A percentile compares a stretch with the other conserved stretches of the same genome.
Conservation (phyloP, 768 basidiomycete genomes). For the Pulveroboletus frians region DNA sequence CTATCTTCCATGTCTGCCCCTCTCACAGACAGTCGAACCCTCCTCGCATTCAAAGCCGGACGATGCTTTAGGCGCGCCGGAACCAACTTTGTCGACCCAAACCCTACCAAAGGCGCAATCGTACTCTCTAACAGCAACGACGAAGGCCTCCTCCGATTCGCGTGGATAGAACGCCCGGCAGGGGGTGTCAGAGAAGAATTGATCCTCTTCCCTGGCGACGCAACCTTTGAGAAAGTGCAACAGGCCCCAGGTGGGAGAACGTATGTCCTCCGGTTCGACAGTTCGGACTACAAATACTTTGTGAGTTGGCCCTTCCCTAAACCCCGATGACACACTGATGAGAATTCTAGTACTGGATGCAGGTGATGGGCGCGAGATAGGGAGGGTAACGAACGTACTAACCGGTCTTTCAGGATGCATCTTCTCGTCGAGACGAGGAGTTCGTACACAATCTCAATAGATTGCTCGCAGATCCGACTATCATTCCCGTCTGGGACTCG, state of each 20-base stretch:
- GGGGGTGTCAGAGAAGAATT: constrained; percentile 68
- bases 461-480: constrained; percentile 62
- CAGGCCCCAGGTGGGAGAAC: constrained; percentile 64
- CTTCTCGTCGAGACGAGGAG: constrained; percentile 61
- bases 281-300: constrained; percentile 85
- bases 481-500: constrained; percentile 53
- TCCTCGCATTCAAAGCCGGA: constrained; percentile 62
- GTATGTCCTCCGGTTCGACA: constrained; percentile 88
- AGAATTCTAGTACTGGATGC: constrained; percentile 72
- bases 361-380: constrained; percentile 43
- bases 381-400: not conserved
- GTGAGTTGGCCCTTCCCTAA: constrained; percentile 42
- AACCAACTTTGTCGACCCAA: constrained; percentile 64
- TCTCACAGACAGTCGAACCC: constrained; percentile 28
- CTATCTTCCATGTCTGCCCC: constrained; percentile 15
- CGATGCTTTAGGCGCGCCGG: constrained; percentile 65
- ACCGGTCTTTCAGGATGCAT: constrained; percentile 50
- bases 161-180: constrained; percentile 71
- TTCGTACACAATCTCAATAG: constrained; percentile 69
- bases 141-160: constrained; percentile 72
- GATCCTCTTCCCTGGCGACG: constrained; percentile 84
- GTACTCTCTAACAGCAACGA: constrained; percentile 62
- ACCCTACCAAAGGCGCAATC: constrained; percentile 69
- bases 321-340: not conserved
- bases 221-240: constrained; percentile 68